Conservation (phyloP, 306 rosid species). For the Casuarina equisetifolia region DNA sequence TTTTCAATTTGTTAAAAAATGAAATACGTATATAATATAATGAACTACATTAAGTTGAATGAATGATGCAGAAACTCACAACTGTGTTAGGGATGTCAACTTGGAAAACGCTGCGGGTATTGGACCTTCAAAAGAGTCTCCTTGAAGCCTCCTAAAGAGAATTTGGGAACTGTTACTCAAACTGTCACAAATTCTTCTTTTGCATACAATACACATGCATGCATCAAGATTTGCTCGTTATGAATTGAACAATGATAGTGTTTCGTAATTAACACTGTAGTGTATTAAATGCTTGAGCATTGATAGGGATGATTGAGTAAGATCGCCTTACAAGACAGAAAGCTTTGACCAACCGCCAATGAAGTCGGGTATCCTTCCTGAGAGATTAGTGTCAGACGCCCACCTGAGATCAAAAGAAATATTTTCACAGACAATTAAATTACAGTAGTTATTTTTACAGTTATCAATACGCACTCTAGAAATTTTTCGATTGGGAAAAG, state of each 20-base stretch:
- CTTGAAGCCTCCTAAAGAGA: conserved; percentile 69
- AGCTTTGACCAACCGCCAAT: no score
- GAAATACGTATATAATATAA: background rate
- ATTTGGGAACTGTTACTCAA: conserved; percentile 10
- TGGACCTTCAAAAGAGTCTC: conserved; percentile 71
- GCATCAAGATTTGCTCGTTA: background rate
- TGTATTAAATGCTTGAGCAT: background rate
- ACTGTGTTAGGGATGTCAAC: conserved; percentile 21
- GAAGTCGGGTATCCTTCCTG: no score
- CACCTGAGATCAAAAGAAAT: conserved; percentile 32
- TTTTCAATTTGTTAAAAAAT: background rate
- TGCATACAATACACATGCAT: background rate
- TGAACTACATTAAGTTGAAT: background rate
- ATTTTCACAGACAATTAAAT: background rate
- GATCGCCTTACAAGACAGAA: conserved; percentile 52
- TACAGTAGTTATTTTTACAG: background rate
- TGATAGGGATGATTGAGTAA: background rate
- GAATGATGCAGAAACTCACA: conserved; percentile 56
- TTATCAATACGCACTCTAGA: background rate
- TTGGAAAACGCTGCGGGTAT: conserved; percentile 27
- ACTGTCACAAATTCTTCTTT: background rate
- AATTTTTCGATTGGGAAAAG: background rate
- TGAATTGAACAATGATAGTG: background rate
- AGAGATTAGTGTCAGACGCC: no score
- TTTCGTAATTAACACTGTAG: background rate